Conservation (phyloP, 768 basidiomycete genomes). For the Clitopilus hobsonii region DNA sequence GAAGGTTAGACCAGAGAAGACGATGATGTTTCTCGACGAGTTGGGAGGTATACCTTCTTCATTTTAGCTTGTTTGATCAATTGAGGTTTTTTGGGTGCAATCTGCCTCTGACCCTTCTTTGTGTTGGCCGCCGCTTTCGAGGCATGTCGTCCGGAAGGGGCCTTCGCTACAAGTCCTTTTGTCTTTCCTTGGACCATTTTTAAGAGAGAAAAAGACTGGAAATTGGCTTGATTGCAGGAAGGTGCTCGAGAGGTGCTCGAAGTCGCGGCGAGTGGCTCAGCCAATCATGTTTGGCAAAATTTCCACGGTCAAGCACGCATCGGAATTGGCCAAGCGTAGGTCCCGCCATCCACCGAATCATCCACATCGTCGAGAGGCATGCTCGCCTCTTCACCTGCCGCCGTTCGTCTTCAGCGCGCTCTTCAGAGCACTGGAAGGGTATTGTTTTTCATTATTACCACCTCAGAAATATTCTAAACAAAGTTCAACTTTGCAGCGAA, state of each 20-base stretch:
- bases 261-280: not conserved
- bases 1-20: not conserved
- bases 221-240: too few species aligned
- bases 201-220: not conserved
- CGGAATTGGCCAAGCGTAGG: constrained; percentile 12
- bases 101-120: constrained; percentile 76
- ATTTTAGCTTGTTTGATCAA: constrained; percentile 73
- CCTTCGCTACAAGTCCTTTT: constrained; percentile 68
- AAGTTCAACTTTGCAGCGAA: constrained; percentile 43
- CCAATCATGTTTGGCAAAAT: constrained; percentile 22
- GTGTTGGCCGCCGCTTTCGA: constrained; percentile 63
- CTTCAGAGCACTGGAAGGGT: constrained; percentile 45
- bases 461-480: not conserved
- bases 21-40: not conserved
- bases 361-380: constrained; percentile 23
- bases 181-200: constrained; percentile 89
- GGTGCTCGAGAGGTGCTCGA: not conserved
- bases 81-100: constrained; percentile 77
- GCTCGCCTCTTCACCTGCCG: constrained; percentile 42
- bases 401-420: constrained; percentile 51
- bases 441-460: constrained; percentile 1
- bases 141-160: constrained; percentile 50
- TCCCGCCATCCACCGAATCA: constrained; percentile 41
- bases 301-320: constrained; percentile 17
- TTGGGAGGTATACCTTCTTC: constrained; percentile 54